Conservation (phyloP, 331 rosid genomes). For the Telfairia occidentalis region DNA sequence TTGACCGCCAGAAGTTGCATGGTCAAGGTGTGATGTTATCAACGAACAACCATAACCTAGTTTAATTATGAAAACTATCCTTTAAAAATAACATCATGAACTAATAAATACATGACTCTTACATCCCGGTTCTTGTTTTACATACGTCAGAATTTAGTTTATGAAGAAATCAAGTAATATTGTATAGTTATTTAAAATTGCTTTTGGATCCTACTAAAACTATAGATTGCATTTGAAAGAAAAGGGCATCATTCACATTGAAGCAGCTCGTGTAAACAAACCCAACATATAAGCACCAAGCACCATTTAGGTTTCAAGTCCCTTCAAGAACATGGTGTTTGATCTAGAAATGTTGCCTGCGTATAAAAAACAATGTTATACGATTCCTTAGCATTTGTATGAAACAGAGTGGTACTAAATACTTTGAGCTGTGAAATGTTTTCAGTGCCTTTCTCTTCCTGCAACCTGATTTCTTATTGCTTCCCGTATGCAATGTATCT, state of each 20-base stretch:
- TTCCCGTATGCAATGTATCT: constrained; percentile 20
- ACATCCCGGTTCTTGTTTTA: not conserved
- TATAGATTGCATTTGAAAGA: not conserved
- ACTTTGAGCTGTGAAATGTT: constrained; percentile 54
- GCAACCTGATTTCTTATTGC: constrained; percentile 21
- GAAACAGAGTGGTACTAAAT: constrained; percentile 7
- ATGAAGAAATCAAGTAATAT: not conserved
- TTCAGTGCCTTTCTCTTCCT: constrained; percentile 63
- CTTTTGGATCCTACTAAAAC: not conserved
- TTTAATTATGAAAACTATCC: not conserved
- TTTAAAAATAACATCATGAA: not conserved
- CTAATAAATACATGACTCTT: not conserved
- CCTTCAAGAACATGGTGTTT: not conserved
- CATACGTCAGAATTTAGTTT: not conserved
- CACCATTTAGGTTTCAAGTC: not conserved
- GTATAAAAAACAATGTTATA: not conserved
- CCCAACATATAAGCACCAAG: not conserved
- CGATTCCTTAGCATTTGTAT: not conserved
- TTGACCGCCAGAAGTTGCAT: not conserved
- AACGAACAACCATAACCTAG: not conserved
- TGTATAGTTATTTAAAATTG: not conserved
- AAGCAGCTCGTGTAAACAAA: not conserved
- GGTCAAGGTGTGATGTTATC: not conserved
- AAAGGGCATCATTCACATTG: not conserved
- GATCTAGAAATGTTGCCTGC: not conserved